Evolutionary conservation across 2,329 filamentous ascomycete species (phyloP), one percentile per base, ranked within the genome.

Genomic region (Talaromyces sp.): DNA sequence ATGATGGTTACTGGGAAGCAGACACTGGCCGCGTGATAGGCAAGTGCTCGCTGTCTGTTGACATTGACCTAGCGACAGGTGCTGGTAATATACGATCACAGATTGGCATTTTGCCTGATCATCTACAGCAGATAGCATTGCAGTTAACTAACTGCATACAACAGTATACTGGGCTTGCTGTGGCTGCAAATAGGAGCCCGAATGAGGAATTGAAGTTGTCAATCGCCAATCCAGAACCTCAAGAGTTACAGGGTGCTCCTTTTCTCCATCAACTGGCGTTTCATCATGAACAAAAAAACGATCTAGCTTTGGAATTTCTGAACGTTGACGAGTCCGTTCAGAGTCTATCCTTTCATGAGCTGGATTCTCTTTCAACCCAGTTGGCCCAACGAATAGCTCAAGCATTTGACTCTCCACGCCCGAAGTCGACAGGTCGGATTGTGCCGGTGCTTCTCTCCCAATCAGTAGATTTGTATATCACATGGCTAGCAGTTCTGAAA

Each of bases 371-470:
- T 31, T 84, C 88, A 9, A 74, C 83, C 52, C 65, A 64, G 2
- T 73, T 91, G 36, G 85, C 88, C 15, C 65, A 70, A 11, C 76
- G 75, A 21, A 81, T 88, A 45, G 33, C 54, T 28, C 55, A 52
- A 25, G 64, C 60, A 70, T 71, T 59, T 65, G 69, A 45, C 58
- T 65, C 53, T 28, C 43, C 54, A 22, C 41, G 57, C n/a, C 22
- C 50, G 31, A 55, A 57, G 10, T 9, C 45, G 19, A 61, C 53
- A 33, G 61, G 59, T 21, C 56, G 59, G 19, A 76, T 96, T 36
- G 80, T 96, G 37, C 91, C 92, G 0, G 76, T 96, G 2, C 80
- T 96, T 19, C 73, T 95, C 15, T 86, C 88, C 2, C 92, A 96
- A 73, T 88, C 84, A 13, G 84, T 87, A 9, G 81, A 86, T 48